Conservation (phyloP, 2,329 filamentous ascomycete genomes). For the Polytolypa hystricis region DNA sequence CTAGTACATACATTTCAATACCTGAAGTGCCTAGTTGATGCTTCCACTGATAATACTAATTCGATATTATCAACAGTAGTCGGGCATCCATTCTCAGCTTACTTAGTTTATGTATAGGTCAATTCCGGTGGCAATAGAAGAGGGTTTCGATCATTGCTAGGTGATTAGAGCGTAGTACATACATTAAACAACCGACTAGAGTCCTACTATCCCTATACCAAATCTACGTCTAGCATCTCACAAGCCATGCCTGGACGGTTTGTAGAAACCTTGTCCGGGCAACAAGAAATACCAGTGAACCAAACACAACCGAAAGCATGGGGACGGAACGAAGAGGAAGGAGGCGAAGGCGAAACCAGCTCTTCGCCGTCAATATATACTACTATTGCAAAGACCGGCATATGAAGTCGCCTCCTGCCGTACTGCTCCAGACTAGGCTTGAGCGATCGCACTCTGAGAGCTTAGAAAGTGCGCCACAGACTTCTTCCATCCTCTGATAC, state of each 20-base stretch:
- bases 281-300: background rate
- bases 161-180: too few relatives aligned
- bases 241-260: background rate
- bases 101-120: too few relatives aligned
- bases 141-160: too few relatives aligned
- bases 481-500: slow-evolving; percentile 2
- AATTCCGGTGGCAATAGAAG: too few relatives aligned
- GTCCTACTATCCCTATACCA: too few relatives aligned
- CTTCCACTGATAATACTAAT: too few relatives aligned
- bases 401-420: background rate
- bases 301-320: background rate
- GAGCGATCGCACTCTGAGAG: background rate
- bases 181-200: too few relatives aligned
- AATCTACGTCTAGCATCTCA: slow-evolving; percentile 1
- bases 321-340: background rate
- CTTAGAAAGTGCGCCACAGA: slow-evolving; percentile 1
- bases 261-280: background rate
- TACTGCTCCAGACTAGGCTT: background rate
- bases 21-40: too few relatives aligned
- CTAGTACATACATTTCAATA: too few relatives aligned
- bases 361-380: background rate
- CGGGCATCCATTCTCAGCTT: too few relatives aligned
- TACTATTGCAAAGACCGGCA: background rate
- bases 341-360: background rate
- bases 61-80: too few relatives aligned